Evolutionary conservation across 495 filamentous ascomycete genomes (phyloP), one percentile per base, ranked within the genome.

Genomic region (Glonium stellatum): DNA sequence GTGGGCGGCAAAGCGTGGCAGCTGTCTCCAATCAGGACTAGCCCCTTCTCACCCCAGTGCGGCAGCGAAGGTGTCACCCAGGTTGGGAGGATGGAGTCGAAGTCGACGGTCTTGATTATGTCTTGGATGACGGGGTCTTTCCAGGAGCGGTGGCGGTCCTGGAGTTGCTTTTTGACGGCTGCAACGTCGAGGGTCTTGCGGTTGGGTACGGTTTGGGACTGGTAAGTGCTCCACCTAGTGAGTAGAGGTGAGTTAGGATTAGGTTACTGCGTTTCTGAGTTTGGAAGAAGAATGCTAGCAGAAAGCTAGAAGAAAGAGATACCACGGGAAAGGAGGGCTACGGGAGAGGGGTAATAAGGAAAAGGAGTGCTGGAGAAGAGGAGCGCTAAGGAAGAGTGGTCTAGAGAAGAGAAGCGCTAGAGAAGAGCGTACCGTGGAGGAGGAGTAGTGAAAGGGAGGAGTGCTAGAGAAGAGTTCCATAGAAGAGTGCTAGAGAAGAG

Each of bases 81-180:
- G 10, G 75, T 80, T 21, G 80, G 80, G 60, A 81, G 83, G 58
- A 83, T 72, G 61, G 66, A 76, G 41, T 79, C 65, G 4, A 83
- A 71, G 0, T 68, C 54, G 0, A 73, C 62, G 1, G 66, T 65
- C 11, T 61, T 46, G 5, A 83, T 56, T 42, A 82, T 73, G 25
- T 72, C 68, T 44, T 73, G 72, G 23, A 84, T 68, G 15, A 79
- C 73, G 0, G 81, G 81, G 51, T 83, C 78, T 21, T 69, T 69
- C 79, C 79, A 82, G 15, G 70, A 41, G 2, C 61, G 61, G 54
- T 83, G 79, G 13, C 80, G 73, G 56, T 75, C 63, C 5, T 67
- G 70, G 21, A 83, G 69, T 58, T 77, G 72, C 27, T 58, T 59
- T 11, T 67, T 71, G 41, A 82, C 72, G 21, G 69, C 66, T 0